phyloP scores from a whole-genome alignment of 2,329 filamentous ascomycete species.

The Phoma sp. region DNA sequence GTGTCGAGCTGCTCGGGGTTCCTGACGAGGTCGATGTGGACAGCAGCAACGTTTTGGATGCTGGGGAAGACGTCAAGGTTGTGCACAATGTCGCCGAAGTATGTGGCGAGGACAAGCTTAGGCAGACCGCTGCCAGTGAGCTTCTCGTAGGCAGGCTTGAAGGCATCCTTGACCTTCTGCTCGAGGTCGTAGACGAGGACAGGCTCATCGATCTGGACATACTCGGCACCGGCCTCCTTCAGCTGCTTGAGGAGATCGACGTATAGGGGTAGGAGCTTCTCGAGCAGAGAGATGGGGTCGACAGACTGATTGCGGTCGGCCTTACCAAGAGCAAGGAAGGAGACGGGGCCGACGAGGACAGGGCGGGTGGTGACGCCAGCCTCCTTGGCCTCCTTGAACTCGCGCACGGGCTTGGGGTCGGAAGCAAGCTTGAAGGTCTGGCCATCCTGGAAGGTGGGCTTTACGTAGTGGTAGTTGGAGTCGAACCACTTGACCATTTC shows the following conservation, averaged over 20 bases:
- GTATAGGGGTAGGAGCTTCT: conserved; percentile 93
- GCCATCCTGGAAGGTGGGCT: conserved; percentile 96
- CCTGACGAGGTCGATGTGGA: conserved; percentile 96
- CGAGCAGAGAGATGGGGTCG: conserved; percentile 89
- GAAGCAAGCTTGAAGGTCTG: conserved; percentile 90
- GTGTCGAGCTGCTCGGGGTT: conserved; percentile 96
- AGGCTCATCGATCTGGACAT: conserved; percentile 98
- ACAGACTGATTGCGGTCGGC: conserved; percentile 94
- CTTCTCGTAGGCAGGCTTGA: conserved; percentile 97
- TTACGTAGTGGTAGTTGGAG: conserved; percentile 99
- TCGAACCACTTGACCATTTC: conserved; percentile 99
- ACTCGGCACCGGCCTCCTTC: conserved; percentile 94
- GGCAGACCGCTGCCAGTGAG: conserved; percentile 81
- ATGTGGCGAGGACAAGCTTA: conserved; percentile 89
- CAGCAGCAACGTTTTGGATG: conserved; percentile 74
- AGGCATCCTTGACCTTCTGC: conserved; percentile 89
- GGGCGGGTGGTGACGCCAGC: conserved; percentile 92
- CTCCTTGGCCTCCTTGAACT: conserved; percentile 98
- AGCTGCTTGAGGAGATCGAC: conserved; percentile 90
- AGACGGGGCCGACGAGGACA: conserved; percentile 93
- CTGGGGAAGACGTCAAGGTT: conserved; percentile 90
- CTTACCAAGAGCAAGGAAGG: conserved; percentile 97
- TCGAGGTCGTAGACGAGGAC: conserved; percentile 94
- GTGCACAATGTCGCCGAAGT: conserved; percentile 99
- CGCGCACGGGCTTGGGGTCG: conserved; percentile 89